phyloP scores from a whole-genome alignment of 768 basidiomycete species.

The Nevesoporus exiguus region DNA sequence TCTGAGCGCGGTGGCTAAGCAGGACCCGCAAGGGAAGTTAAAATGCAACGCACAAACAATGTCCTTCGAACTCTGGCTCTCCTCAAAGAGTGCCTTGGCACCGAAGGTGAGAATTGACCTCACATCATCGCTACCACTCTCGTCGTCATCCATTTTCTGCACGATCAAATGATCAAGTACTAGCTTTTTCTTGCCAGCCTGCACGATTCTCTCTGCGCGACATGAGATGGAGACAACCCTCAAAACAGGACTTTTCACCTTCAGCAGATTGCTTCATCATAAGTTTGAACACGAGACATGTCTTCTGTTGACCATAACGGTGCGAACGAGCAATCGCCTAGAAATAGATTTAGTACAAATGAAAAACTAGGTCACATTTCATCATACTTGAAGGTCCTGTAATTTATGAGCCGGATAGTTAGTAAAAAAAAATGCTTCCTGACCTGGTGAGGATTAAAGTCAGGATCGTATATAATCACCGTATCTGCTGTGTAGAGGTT shows the following conservation, averaged over 20 bases:
- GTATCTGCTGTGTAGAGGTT: slow-evolving; percentile 93
- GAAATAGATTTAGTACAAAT: slow-evolving; percentile 6
- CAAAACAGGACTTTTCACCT: slow-evolving; percentile 43
- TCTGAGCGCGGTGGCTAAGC: slow-evolving; percentile 40
- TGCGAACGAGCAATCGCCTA: slow-evolving; percentile 94
- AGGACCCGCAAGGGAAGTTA: neutral
- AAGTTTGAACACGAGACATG: slow-evolving; percentile 91
- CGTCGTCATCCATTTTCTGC: slow-evolving; percentile 89
- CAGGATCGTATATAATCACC: slow-evolving; percentile 90
- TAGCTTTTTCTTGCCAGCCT: slow-evolving; percentile 93
- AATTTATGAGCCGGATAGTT: slow-evolving; percentile 10
- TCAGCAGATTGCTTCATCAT: slow-evolving; percentile 95
- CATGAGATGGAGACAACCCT: slow-evolving; percentile 1
- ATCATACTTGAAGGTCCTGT: slow-evolving; percentile 83
- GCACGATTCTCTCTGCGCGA: slow-evolving; percentile 80
- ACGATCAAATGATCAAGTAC: slow-evolving; percentile 94
- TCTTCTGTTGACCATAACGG: slow-evolving; percentile 93
- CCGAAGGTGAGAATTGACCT: slow-evolving; percentile 88
- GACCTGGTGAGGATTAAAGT: slow-evolving; percentile 97
- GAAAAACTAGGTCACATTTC: neutral
- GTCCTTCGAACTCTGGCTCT: slow-evolving; percentile 53
- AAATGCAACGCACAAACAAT: slow-evolving; percentile 55
- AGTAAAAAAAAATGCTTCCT: slow-evolving; percentile 17
- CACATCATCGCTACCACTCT: slow-evolving; percentile 73
- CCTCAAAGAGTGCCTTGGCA: slow-evolving; percentile 80